These are phyloP conservation scores for Xylaria acuta DNA, from an alignment of 495 filamentous ascomycete species.

Conservation along the genomic window DNA sequence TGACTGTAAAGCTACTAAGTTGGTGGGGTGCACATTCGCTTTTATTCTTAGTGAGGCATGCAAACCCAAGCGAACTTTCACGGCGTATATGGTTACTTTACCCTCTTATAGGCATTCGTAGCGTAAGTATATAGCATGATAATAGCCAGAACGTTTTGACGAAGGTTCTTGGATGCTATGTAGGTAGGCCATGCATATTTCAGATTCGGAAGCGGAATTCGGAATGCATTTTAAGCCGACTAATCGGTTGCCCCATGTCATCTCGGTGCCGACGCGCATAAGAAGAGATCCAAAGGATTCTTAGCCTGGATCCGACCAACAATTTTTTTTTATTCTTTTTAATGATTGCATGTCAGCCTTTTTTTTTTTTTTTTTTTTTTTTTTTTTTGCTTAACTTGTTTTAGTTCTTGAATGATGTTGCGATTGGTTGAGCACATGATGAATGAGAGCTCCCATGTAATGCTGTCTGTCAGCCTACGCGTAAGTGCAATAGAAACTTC, in stretches of 20 bases:
- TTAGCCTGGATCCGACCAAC: neutral
- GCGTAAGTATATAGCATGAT: neutral
- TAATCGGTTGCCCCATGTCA: slow-evolving; percentile 1
- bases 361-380: neutral
- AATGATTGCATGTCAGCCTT: too few species aligned
- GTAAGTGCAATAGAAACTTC: neutral
- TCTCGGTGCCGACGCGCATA: slow-evolving; percentile 11
- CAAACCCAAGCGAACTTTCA: neutral
- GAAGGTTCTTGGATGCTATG: neutral
- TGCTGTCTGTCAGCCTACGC: neutral
- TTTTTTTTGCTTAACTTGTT: neutral
- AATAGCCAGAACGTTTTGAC: neutral
- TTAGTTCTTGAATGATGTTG: neutral
- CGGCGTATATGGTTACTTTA: neutral
- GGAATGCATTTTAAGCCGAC: slow-evolving; percentile 1
- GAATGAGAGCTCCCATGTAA: neutral
- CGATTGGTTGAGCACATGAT: slow-evolving; percentile 1
- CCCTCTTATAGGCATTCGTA: neutral
- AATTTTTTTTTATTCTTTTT: neutral
- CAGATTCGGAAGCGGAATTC: neutral
- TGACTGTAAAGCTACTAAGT: too few species aligned
- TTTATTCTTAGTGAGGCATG: neutral
- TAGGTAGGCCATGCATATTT: neutral
- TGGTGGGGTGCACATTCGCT: neutral
- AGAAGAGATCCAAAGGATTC: neutral